These are phyloP conservation scores for Chaetomidium leptoderma DNA, from an alignment of 495 filamentous ascomycete species.

Conservation along the genomic window DNA sequence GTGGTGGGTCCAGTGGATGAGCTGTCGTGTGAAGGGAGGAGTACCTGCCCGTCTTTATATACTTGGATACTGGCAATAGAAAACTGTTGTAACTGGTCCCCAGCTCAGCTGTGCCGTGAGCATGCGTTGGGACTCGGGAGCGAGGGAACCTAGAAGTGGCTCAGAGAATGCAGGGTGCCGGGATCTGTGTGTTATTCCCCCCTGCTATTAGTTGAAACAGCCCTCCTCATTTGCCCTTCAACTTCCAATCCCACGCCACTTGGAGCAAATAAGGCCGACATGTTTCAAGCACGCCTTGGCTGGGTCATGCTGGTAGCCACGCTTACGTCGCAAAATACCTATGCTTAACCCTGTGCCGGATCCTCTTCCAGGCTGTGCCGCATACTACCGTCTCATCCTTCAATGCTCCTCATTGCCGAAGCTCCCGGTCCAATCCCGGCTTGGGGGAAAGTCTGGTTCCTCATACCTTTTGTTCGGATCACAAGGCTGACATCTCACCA, in stretches of 20 bases:
- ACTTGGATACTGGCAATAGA: background rate
- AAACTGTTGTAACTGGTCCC: background rate
- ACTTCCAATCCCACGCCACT: background rate
- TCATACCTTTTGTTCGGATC: too few relatives aligned
- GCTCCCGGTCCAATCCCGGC: background rate
- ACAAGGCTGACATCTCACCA: too few relatives aligned
- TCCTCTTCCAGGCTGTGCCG: background rate
- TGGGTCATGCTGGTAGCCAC: background rate
- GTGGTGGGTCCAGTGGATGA: too few relatives aligned
- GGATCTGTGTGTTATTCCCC: background rate
- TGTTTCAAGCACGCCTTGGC: background rate
- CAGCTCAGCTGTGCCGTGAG: background rate
- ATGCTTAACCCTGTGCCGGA: background rate
- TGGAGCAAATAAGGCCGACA: background rate
- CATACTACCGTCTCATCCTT: background rate
- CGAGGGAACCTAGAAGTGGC: background rate
- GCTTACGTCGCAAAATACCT: background rate
- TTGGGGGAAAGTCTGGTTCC: too few relatives aligned
- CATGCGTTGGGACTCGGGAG: too few relatives aligned
- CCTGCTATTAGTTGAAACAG: background rate
- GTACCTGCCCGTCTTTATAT: too few relatives aligned
- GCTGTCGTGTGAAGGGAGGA: background rate
- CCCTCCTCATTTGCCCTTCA: background rate
- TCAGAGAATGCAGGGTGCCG: background rate
- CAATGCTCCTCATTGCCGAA: background rate